Evolutionary conservation across 1,284 basidiomycete genomes (phyloP).

Genomic region (Pyrrhoderma noxium): DNA sequence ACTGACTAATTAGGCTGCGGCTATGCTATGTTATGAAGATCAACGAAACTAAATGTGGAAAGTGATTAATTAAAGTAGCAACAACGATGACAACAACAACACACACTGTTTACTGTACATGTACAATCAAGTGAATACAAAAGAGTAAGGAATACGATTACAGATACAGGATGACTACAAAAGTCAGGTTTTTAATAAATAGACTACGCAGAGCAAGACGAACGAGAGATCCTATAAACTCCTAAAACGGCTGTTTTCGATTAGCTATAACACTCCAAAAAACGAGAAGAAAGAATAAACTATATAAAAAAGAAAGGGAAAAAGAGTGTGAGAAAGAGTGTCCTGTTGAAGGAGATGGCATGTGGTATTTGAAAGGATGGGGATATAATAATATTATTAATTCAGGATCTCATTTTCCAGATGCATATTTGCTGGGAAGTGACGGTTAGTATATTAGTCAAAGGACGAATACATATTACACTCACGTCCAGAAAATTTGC

Average conservation of each 20-base stretch:
- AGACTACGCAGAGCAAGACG: neutral
- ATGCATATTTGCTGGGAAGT: slow-evolving; percentile 19
- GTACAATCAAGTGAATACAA: slow-evolving; percentile 4
- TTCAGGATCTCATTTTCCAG: slow-evolving; percentile 1
- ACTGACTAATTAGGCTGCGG: too few species aligned
- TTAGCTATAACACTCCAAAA: neutral
- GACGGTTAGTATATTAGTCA: slow-evolving; percentile 19
- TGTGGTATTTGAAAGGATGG: neutral
- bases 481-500: slow-evolving; percentile 53
- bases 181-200: too few species aligned
- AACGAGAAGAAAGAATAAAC: neutral
- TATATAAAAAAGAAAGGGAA: too few species aligned
- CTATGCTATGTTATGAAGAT: too few species aligned
- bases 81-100: too few species aligned
- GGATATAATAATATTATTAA: neutral
- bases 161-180: slow-evolving; percentile 6
- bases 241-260: too few species aligned
- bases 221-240: neutral
- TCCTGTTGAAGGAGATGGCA: neutral
- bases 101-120: slow-evolving; percentile 4
- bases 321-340: too few species aligned
- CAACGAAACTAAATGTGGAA: too few species aligned
- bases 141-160: neutral
- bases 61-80: too few species aligned
- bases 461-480: slow-evolving; percentile 19